A percentile compares a stretch with the other conserved stretches of the same genome.
phyloP scores from a whole-genome alignment of 257 asterid species.

The Nicotiana paniculata region DNA sequence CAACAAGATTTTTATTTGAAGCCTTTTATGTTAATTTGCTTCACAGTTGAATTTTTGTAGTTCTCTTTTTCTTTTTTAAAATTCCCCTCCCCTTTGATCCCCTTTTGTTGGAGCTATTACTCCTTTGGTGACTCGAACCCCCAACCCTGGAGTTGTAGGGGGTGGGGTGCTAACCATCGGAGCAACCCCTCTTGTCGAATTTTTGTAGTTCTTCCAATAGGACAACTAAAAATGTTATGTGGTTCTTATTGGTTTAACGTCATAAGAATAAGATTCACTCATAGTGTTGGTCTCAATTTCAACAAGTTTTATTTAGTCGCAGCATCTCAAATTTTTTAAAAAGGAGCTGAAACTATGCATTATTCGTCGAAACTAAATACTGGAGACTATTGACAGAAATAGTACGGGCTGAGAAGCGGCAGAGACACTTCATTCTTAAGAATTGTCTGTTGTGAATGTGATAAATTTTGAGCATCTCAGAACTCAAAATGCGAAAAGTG shows the following conservation, averaged over 20 bases:
- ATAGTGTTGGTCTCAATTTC: neutral
- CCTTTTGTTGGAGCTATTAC: no score
- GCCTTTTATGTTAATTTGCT: neutral
- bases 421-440: neutral
- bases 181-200: no score
- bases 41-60: neutral
- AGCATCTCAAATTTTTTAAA: neutral
- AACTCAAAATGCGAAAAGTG: neutral
- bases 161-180: no score
- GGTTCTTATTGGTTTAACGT: neutral
- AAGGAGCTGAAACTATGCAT: neutral
- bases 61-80: neutral
- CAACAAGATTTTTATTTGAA: neutral
- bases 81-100: no score
- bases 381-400: neutral
- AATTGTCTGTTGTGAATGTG: neutral
- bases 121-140: no score
- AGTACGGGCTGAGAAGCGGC: neutral
- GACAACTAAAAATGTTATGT: neutral
- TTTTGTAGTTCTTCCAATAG: neutral
- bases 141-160: no score
- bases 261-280: neutral
- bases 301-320: neutral
- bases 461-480: neutral
- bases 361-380: neutral